These are phyloP conservation scores for Lunularia cruciata DNA, from an alignment of 225 moss, liverwort and hornwort genomes.

Conservation along the genomic window DNA sequence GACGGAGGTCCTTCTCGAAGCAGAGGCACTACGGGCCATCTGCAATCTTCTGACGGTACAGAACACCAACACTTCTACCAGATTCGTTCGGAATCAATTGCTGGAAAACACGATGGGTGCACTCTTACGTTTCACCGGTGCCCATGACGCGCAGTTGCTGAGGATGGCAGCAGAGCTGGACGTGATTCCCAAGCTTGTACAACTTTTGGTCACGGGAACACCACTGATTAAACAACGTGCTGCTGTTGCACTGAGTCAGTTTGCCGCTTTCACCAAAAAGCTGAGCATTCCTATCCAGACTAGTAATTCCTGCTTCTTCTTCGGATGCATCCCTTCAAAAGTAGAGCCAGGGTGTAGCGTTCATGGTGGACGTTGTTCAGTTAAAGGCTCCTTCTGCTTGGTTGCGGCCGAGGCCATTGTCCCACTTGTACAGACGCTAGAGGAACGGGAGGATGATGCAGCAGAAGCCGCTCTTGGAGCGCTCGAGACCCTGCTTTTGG, in stretches of 20 bases:
- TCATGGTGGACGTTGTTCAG: conserved; percentile 70
- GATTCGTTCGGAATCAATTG: conserved; percentile 56
- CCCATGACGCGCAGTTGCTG: conserved; percentile 54
- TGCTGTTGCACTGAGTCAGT: conserved; percentile 69
- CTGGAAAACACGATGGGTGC: conserved; percentile 69
- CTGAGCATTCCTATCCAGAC: conserved; percentile 51
- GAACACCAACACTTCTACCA: conserved; percentile 52
- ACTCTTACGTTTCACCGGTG: conserved; percentile 71
- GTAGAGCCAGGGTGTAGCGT: conserved; percentile 48
- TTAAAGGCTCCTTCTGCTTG: conserved; percentile 75
- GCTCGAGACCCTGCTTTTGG: conserved; percentile 62
- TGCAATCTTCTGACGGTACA: conserved; percentile 53
- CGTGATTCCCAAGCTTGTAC: conserved; percentile 70
- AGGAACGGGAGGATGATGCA: conserved; percentile 74
- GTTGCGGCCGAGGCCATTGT: conserved; percentile 64
- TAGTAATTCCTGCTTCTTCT: conserved; percentile 49
- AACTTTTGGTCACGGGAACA: conserved; percentile 63
- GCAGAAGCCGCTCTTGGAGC: conserved; percentile 78
- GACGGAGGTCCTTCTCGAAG: conserved; percentile 71
- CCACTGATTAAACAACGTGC: conserved; percentile 65
- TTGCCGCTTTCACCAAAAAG: conserved; percentile 58
- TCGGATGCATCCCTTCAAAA: conserved; percentile 41
- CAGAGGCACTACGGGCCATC: conserved; percentile 66
- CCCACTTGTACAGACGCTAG: conserved; percentile 79
- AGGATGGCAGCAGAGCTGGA: conserved; percentile 65